phyloP scores from a whole-genome alignment of 2,329 filamentous ascomycete genomes.

The Diplodia seriata region DNA sequence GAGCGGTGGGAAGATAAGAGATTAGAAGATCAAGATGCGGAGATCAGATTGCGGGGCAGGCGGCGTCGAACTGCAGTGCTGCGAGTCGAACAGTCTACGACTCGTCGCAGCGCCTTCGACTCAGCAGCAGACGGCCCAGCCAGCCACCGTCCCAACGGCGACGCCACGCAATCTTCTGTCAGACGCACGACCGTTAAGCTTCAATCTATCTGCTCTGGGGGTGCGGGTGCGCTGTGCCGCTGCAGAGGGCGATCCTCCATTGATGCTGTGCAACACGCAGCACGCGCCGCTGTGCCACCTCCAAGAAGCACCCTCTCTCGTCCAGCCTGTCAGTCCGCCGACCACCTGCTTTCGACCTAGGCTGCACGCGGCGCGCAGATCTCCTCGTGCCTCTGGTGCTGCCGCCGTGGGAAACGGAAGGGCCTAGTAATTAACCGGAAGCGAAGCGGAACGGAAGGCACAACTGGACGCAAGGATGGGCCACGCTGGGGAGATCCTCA shows the following conservation, averaged over 20 bases:
- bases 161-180: constrained; percentile 3
- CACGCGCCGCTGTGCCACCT: constrained; percentile 15
- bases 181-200: constrained; percentile 10
- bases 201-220: neutral
- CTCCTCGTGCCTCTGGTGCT: neutral
- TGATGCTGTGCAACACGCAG: constrained; percentile 4
- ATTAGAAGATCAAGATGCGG: constrained; percentile 4
- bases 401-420: neutral
- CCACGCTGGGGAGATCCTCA: neutral
- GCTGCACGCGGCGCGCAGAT: neutral
- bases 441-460: neutral
- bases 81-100: too few relatives aligned
- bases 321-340: neutral
- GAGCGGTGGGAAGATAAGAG: constrained; percentile 1
- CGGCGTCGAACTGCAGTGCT: neutral
- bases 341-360: too few relatives aligned
- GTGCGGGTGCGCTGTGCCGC: neutral
- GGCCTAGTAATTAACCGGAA: neutral
- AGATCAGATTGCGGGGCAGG: constrained; percentile 5
- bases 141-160: neutral
- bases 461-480: neutral
- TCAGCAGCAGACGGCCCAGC: neutral
- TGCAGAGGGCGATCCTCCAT: constrained; percentile 2
- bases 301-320: neutral
- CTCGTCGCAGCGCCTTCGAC: neutral